These are phyloP conservation scores for Juglanconis juglandina DNA, from an alignment of 2,329 filamentous ascomycete genomes.

Conservation along the genomic window DNA sequence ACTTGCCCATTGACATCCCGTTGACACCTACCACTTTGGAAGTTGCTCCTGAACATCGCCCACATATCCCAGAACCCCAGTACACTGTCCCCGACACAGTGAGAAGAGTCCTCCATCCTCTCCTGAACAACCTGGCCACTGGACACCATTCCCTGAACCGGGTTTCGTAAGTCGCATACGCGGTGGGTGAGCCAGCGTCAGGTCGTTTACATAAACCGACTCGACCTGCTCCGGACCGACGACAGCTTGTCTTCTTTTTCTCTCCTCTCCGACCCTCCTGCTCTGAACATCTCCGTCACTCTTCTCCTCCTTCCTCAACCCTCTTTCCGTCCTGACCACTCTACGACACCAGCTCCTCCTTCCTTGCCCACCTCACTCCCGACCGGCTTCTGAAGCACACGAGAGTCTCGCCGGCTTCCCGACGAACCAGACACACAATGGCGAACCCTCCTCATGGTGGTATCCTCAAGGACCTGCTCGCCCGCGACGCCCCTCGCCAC, in stretches of 20 bases:
- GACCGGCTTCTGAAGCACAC: slow-evolving; percentile 11
- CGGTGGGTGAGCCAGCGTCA: slow-evolving; percentile 7
- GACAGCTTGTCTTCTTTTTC: not conserved
- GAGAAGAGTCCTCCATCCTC: slow-evolving; percentile 1
- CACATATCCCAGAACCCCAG: not conserved
- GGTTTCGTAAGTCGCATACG: slow-evolving; percentile 18
- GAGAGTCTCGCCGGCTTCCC: not conserved
- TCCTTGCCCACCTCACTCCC: not conserved
- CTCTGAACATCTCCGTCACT: not conserved
- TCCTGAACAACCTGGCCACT: slow-evolving; percentile 10
- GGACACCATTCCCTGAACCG: slow-evolving; percentile 5
- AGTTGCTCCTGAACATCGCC: not conserved
- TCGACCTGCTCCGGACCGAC: slow-evolving; percentile 3
- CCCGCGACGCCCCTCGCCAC: slow-evolving; percentile 82
- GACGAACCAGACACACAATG: slow-evolving; percentile 41
- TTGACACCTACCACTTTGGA: slow-evolving; percentile 10
- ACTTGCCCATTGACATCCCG: not conserved
- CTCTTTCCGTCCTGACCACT: slow-evolving; percentile 1
- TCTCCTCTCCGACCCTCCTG: not conserved
- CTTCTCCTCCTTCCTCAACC: slow-evolving; percentile 1
- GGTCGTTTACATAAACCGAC: slow-evolving; percentile 14
- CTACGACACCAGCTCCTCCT: not conserved
- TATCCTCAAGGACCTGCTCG: slow-evolving; percentile 95
- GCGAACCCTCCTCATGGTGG: slow-evolving; percentile 79
- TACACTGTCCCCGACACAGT: slow-evolving; percentile 15